Evolutionary conservation across 768 basidiomycete genomes (phyloP).

Genomic region (Porpolomopsis calyptriformis): DNA sequence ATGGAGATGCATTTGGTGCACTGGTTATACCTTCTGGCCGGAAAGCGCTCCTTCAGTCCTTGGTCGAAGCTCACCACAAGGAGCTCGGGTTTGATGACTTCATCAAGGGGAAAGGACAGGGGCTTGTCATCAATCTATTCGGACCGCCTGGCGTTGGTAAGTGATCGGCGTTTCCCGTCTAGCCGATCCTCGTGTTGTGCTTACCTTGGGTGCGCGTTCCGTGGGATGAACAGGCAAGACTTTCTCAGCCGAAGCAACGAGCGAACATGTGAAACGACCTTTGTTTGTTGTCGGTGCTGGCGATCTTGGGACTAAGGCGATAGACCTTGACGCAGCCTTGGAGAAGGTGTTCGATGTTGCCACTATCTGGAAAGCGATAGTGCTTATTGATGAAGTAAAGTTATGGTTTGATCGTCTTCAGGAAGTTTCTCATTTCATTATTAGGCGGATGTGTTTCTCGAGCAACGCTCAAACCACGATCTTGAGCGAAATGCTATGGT

Average conservation of each 20-base stretch:
- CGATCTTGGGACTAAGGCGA: conserved; percentile 41
- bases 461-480: conserved; percentile 54
- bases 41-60: conserved; percentile 44
- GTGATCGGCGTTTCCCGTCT: conserved; percentile 9
- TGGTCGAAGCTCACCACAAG: conserved; percentile 47
- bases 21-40: conserved; percentile 45
- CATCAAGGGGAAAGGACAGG: conserved; percentile 56
- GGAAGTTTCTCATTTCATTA: not conserved
- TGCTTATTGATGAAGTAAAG: conserved; percentile 39
- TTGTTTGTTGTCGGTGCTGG: conserved; percentile 46
- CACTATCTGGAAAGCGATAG: conserved; percentile 51
- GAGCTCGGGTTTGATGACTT: conserved; percentile 48
- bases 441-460: conserved; percentile 58
- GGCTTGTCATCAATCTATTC: conserved; percentile 40
- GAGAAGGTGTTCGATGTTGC: conserved; percentile 41
- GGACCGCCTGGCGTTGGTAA: conserved; percentile 49
- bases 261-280: conserved; percentile 38
- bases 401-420: not conserved
- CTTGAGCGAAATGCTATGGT: conserved; percentile 63
- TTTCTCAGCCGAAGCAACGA: conserved; percentile 49
- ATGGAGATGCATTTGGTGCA: conserved; percentile 45
- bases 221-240: conserved; percentile 27
- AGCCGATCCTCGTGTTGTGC: not conserved
- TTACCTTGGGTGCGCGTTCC: not conserved
- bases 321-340: conserved; percentile 32